Percentiles rank a stretch among this genome's conserved stretches.
phyloP scores from a whole-genome alignment of 2,329 filamentous ascomycete species.

The Blastomyces parvus region DNA sequence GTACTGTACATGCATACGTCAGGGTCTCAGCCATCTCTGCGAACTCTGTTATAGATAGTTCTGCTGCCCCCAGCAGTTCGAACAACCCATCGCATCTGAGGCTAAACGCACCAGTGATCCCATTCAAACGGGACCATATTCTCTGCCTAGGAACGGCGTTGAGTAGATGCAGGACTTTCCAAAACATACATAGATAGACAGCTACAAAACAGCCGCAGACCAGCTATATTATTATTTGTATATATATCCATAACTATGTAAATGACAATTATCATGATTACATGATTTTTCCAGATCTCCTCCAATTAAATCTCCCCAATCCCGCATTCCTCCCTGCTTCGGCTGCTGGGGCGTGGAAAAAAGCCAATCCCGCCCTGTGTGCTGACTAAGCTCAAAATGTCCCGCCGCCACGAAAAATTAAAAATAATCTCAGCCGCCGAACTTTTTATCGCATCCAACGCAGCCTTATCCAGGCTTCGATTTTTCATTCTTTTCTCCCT shows the following conservation, averaged over 20 bases:
- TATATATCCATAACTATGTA: background rate
- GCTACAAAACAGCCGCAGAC: background rate
- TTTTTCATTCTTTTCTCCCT: constrained; percentile 5
- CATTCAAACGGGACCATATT: background rate
- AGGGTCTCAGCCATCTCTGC: background rate
- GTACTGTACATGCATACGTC: background rate
- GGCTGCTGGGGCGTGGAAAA: no score
- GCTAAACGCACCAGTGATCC: background rate
- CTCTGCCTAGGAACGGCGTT: background rate
- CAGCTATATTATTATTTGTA: background rate
- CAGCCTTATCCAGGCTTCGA: background rate
- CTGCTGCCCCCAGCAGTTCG: background rate
- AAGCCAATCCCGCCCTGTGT: no score
- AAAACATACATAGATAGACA: background rate
- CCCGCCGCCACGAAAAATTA: background rate
- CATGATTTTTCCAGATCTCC: background rate
- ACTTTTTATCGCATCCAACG: background rate
- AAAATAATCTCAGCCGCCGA: background rate
- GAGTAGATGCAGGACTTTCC: background rate
- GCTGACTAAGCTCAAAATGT: constrained; percentile 1
- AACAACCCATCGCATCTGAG: background rate
- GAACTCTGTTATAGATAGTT: background rate
- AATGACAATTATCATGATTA: no score
- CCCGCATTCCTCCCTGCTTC: no score
- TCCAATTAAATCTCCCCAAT: background rate